Evolutionary conservation across 352 stramenopile genomes (phyloP).

Genomic region (Phytophthora boehmeriae): DNA sequence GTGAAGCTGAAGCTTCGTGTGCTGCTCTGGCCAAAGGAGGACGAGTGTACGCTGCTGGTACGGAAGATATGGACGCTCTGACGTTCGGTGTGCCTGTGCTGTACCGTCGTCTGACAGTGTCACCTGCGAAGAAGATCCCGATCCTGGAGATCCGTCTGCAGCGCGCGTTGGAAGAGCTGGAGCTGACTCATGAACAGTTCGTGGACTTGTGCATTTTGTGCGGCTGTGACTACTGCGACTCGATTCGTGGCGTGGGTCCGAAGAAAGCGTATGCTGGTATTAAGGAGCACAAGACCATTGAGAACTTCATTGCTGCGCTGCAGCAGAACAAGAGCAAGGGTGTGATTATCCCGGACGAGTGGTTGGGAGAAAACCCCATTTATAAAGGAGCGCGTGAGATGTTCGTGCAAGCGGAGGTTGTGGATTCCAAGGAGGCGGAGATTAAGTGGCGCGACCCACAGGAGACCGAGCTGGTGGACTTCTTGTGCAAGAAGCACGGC

Average conservation of each 20-base stretch:
- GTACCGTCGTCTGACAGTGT: constrained; percentile 91
- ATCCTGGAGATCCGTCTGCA: constrained; percentile 92
- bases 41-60: constrained; percentile 95
- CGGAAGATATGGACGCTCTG: constrained; percentile 99
- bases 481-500: constrained; percentile 97
- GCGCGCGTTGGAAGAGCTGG: constrained; percentile 93
- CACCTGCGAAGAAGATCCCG: constrained; percentile 88
- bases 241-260: constrained; percentile 96
- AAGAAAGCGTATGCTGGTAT: constrained; percentile 98
- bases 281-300: constrained; percentile 95
- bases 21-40: constrained; percentile 92
- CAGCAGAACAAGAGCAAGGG: constrained; percentile 88
- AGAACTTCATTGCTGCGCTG: constrained; percentile 93
- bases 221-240: constrained; percentile 99
- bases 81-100: constrained; percentile 98
- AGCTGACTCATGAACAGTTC: constrained; percentile 95
- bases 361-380: constrained; percentile 87
- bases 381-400: constrained; percentile 94
- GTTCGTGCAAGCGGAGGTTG: constrained; percentile 89
- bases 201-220: constrained; percentile 99
- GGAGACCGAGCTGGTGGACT: constrained; percentile 90
- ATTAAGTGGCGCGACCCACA: constrained; percentile 96
- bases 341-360: constrained; percentile 84
- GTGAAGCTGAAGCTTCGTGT: constrained; percentile 98
- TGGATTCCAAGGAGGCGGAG: constrained; percentile 66